A percentile compares a stretch with the other conserved stretches of the same genome.
Conservation (phyloP, 208 protist species). For the Acanthamoeba healyi region DNA sequence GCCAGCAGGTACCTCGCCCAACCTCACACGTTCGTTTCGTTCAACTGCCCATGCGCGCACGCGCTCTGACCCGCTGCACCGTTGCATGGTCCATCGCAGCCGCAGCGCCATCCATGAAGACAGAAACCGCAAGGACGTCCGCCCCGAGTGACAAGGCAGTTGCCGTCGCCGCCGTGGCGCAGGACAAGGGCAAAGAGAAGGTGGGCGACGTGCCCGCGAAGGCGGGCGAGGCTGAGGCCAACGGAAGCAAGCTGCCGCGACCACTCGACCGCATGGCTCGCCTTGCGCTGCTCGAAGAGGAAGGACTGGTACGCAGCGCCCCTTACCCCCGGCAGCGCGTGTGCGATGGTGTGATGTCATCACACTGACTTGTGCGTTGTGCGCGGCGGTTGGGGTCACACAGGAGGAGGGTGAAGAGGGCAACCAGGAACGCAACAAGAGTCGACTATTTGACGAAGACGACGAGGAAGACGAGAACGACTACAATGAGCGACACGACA, state of each 20-base stretch:
- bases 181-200: constrained; percentile 7
- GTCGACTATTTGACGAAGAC: background rate
- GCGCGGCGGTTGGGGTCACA: background rate
- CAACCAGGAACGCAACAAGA: background rate
- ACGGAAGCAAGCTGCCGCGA: background rate
- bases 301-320: background rate
- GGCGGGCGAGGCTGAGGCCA: background rate
- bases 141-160: background rate
- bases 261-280: constrained; percentile 22
- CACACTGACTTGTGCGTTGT: background rate
- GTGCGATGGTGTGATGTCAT: background rate
- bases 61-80: background rate
- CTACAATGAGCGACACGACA: constrained; percentile 54
- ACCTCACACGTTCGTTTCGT: background rate
- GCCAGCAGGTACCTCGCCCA: background rate
- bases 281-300: constrained; percentile 26
- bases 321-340: background rate
- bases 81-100: background rate
- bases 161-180: background rate
- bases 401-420: background rate
- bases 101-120: background rate
- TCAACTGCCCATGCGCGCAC: background rate
- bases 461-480: constrained; percentile 57
- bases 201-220: background rate
- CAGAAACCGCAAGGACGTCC: background rate